phyloP scores from a whole-genome alignment of 2,329 filamentous ascomycete species.

The Septoria petroselini region DNA sequence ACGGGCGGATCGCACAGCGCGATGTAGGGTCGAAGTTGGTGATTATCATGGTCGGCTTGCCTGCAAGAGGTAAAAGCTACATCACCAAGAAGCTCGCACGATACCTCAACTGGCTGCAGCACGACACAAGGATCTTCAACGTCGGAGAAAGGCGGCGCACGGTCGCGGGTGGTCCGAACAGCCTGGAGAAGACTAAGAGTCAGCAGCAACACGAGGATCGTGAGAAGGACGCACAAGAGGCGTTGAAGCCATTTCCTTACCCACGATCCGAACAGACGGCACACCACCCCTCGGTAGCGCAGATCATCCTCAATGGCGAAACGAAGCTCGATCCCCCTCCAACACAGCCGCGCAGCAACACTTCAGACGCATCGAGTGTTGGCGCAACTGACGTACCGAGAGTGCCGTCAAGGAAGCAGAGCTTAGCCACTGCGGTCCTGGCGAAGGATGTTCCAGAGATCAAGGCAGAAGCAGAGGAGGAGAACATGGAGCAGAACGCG shows the following conservation, averaged over 20 bases:
- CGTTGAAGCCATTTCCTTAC: slow-evolving; percentile 19
- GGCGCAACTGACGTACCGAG: slow-evolving; percentile 31
- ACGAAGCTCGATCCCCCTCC: slow-evolving; percentile 40
- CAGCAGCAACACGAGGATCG: slow-evolving; percentile 13
- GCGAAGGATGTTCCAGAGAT: slow-evolving; percentile 20
- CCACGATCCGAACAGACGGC: slow-evolving; percentile 16
- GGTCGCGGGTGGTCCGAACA: slow-evolving; percentile 59
- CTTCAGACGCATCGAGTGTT: slow-evolving; percentile 6
- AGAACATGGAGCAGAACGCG: slow-evolving; percentile 79
- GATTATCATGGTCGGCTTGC: slow-evolving; percentile 96
- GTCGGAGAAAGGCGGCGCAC: slow-evolving; percentile 87
- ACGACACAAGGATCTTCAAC: slow-evolving; percentile 95
- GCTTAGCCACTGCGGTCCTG: slow-evolving; percentile 24
- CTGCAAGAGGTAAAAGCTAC: slow-evolving; percentile 94
- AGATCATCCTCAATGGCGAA: slow-evolving; percentile 59
- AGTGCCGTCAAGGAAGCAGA: slow-evolving; percentile 22
- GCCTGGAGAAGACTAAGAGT: slow-evolving; percentile 35
- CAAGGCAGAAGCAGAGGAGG: slow-evolving; percentile 36
- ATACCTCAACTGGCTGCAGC: slow-evolving; percentile 95
- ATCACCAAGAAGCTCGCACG: slow-evolving; percentile 97
- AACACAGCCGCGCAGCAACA: slow-evolving; percentile 28
- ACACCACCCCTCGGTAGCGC: slow-evolving; percentile 44
- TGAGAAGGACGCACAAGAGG: slow-evolving; percentile 6
- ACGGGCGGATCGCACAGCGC: slow-evolving; percentile 86
- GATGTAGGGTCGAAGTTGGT: slow-evolving; percentile 96